Percentiles rank a stretch among this genome's conserved stretches.
Evolutionary conservation across 495 filamentous ascomycete species (phyloP).

Genomic region (Apodospora peruviana): DNA sequence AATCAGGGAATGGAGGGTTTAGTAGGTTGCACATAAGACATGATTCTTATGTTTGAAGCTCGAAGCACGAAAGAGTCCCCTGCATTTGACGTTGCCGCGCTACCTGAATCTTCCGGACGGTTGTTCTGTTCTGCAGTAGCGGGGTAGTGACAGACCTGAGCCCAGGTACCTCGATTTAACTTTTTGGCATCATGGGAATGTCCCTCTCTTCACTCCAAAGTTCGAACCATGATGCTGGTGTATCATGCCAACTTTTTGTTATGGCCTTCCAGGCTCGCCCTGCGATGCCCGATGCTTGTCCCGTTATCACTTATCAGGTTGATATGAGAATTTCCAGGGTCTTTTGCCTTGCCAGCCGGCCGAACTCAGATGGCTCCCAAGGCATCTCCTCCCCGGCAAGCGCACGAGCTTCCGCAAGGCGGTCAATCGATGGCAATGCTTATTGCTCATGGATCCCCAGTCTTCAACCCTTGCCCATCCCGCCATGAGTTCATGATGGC

Average conservation of each 20-base stretch:
- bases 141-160: too few species aligned
- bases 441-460: background rate
- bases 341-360: too few species aligned
- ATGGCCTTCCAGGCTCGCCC: too few species aligned
- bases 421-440: background rate
- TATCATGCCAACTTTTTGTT: too few species aligned
- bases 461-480: background rate
- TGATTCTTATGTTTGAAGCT: background rate
- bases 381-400: background rate
- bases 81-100: constrained; percentile 1
- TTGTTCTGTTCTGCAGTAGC: background rate
- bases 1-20: background rate
- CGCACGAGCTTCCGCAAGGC: constrained; percentile 5
- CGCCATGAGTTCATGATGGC: background rate
- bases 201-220: too few species aligned
- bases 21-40: background rate
- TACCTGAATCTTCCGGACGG: background rate
- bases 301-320: too few species aligned
- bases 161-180: background rate
- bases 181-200: too few species aligned
- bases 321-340: too few species aligned
- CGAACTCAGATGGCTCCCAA: too few species aligned
- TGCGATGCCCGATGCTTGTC: too few species aligned
- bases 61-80: constrained; percentile 1
- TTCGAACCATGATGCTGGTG: too few species aligned